Conservation (phyloP, 2,329 filamentous ascomycete genomes). For the Penicillium vulpinum region DNA sequence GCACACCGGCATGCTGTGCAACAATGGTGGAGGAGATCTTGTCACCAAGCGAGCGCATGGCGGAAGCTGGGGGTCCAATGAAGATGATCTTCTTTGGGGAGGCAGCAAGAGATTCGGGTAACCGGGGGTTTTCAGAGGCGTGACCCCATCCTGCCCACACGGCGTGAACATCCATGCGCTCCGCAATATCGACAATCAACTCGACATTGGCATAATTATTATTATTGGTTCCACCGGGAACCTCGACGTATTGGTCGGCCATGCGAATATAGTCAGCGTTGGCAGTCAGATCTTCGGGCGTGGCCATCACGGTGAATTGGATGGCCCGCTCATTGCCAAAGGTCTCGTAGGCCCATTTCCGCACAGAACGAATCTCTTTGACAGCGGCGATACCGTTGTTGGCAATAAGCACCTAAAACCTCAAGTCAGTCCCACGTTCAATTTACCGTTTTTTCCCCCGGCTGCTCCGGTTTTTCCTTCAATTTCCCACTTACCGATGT, state of each 20-base stretch:
- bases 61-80: slow-evolving; percentile 94
- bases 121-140: slow-evolving; percentile 96
- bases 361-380: slow-evolving; percentile 97
- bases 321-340: slow-evolving; percentile 98
- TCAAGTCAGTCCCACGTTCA: slow-evolving; percentile 15
- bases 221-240: slow-evolving; percentile 98
- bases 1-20: slow-evolving; percentile 91
- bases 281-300: slow-evolving; percentile 92
- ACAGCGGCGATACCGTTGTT: slow-evolving; percentile 99
- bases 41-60: slow-evolving; percentile 98
- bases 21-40: slow-evolving; percentile 99
- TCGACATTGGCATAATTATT: slow-evolving; percentile 99
- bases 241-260: slow-evolving; percentile 99
- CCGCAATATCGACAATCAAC: slow-evolving; percentile 96
- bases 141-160: slow-evolving; percentile 99
- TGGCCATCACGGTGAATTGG: slow-evolving; percentile 99
- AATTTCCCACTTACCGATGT: slow-evolving; percentile 69
- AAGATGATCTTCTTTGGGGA: slow-evolving; percentile 99
- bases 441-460: background rate
- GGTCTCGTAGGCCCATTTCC: slow-evolving; percentile 99
- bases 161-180: slow-evolving; percentile 97
- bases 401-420: slow-evolving; percentile 84
- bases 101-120: slow-evolving; percentile 92
- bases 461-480: background rate
- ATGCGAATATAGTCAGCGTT: slow-evolving; percentile 99